A percentile compares a stretch with the other conserved stretches of the same genome.
phyloP scores from a whole-genome alignment of 2,329 filamentous ascomycete genomes.

The Pseudocercospora crystallina region DNA sequence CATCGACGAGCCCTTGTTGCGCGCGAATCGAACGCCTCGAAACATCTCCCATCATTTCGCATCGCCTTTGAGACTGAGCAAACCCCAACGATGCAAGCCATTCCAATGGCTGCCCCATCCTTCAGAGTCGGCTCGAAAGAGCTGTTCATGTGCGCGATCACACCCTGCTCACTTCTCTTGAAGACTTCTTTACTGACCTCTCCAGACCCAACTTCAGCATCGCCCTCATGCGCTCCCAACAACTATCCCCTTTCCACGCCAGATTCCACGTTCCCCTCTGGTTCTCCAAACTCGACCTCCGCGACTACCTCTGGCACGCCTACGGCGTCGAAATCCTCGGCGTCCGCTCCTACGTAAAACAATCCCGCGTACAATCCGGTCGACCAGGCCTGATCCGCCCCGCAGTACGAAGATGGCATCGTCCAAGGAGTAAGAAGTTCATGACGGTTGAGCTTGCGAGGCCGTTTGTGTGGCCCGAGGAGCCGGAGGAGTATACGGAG shows the following conservation, averaged over 20 bases:
- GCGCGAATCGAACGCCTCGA: too few relatives aligned
- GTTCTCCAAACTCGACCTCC: constrained; percentile 94
- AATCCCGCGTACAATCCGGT: constrained; percentile 61
- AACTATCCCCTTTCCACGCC: constrained; percentile 75
- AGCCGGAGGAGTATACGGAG: constrained; percentile 60
- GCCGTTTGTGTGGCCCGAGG: constrained; percentile 84
- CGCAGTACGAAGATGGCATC: constrained; percentile 56
- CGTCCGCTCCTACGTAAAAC: constrained; percentile 78
- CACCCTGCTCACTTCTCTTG: neutral
- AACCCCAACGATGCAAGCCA: neutral
- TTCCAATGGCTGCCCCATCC: constrained; percentile 18
- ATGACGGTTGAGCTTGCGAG: constrained; percentile 90
- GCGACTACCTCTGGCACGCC: constrained; percentile 86
- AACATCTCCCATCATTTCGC: too few relatives aligned
- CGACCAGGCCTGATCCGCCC: constrained; percentile 30
- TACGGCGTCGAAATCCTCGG: constrained; percentile 73
- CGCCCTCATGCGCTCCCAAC: constrained; percentile 71
- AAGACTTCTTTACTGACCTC: constrained; percentile 12
- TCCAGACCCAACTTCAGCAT: constrained; percentile 77
- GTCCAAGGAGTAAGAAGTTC: constrained; percentile 75
- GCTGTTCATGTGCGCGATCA: constrained; percentile 35
- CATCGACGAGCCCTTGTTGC: too few relatives aligned
- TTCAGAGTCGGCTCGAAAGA: constrained; percentile 38
- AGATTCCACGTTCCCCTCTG: constrained; percentile 86
- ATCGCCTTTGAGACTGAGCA: too few relatives aligned